Evolutionary conservation across 352 stramenopile species (phyloP).

Genomic region (Globisporangium mamillatum): DNA sequence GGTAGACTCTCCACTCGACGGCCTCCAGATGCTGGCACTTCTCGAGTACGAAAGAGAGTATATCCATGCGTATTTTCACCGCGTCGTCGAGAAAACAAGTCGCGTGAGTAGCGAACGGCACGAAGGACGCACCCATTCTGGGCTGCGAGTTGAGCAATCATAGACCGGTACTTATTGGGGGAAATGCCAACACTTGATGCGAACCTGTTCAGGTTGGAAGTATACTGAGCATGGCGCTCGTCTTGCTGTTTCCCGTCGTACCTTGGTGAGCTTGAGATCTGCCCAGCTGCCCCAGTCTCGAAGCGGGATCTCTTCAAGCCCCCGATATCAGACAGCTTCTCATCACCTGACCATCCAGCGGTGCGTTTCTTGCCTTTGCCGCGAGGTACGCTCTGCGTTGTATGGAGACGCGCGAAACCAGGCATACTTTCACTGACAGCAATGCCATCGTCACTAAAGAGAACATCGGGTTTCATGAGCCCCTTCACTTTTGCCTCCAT

Average conservation of each 20-base stretch:
- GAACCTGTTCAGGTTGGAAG: conserved; percentile 50
- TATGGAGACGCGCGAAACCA: neutral
- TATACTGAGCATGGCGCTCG: conserved; percentile 33
- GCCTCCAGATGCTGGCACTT: neutral
- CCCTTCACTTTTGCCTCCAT: conserved; percentile 42
- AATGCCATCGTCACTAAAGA: conserved; percentile 29
- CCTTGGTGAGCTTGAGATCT: neutral
- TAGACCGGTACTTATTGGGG: conserved; percentile 35
- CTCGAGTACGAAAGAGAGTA: neutral
- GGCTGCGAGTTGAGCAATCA: conserved; percentile 39
- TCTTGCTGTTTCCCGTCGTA: conserved; percentile 27
- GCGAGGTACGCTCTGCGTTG: neutral
- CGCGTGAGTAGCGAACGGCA: conserved; percentile 50
- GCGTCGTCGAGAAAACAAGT: conserved; percentile 43
- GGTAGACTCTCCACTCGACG: neutral
- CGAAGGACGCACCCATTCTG: conserved; percentile 42
- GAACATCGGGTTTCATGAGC: conserved; percentile 38
- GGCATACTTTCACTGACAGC: neutral
- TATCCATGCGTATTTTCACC: conserved; percentile 5
- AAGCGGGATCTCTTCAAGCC: neutral
- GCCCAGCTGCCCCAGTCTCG: conserved; percentile 14
- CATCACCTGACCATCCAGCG: neutral
- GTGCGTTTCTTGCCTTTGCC: conserved; percentile 24
- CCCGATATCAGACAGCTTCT: neutral
- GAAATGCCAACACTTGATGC: conserved; percentile 43